Conservation (phyloP, 768 basidiomycete species). For the Paxillus rubicundulus region DNA sequence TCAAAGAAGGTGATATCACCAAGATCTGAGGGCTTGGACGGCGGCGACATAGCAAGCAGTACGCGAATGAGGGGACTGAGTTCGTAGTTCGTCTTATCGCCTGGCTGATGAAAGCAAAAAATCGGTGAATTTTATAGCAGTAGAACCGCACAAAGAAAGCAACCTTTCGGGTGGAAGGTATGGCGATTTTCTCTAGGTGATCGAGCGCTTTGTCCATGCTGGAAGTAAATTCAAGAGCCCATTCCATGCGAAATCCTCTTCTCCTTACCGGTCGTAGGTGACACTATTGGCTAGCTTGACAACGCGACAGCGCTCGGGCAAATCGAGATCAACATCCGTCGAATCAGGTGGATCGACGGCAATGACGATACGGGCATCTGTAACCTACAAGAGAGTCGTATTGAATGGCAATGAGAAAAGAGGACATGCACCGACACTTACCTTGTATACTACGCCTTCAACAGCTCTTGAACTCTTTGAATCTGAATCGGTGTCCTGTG, state of each 20-base stretch:
- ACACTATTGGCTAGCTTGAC: slow-evolving; percentile 90
- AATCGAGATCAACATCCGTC: slow-evolving; percentile 61
- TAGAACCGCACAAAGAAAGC: not conserved
- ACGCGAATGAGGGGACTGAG: slow-evolving; percentile 59
- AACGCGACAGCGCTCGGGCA: slow-evolving; percentile 82
- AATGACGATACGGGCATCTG: slow-evolving; percentile 77
- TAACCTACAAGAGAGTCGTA: slow-evolving; percentile 48
- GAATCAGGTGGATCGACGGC: slow-evolving; percentile 68
- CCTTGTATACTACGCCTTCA: slow-evolving; percentile 90
- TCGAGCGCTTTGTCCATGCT: slow-evolving; percentile 89
- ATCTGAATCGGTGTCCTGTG: slow-evolving; percentile 32
- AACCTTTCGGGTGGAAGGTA: slow-evolving; percentile 27
- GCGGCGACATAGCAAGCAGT: slow-evolving; percentile 62
- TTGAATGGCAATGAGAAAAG: not conserved
- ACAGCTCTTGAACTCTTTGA: slow-evolving; percentile 38
- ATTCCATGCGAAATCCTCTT: not conserved
- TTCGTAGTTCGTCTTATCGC: slow-evolving; percentile 43
- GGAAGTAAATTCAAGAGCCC: slow-evolving; percentile 1
- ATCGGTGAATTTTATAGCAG: not conserved
- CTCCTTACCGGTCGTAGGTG: slow-evolving; percentile 75
- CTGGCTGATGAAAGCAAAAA: slow-evolving; percentile 22
- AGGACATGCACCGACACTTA: slow-evolving; percentile 20
- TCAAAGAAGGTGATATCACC: slow-evolving; percentile 67
- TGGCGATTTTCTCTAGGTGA: slow-evolving; percentile 50
- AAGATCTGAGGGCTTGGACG: slow-evolving; percentile 39